Base-by-base conservation (phyloP, 2,329 filamentous ascomycete species). In the Chaetomium globosum region DNA sequence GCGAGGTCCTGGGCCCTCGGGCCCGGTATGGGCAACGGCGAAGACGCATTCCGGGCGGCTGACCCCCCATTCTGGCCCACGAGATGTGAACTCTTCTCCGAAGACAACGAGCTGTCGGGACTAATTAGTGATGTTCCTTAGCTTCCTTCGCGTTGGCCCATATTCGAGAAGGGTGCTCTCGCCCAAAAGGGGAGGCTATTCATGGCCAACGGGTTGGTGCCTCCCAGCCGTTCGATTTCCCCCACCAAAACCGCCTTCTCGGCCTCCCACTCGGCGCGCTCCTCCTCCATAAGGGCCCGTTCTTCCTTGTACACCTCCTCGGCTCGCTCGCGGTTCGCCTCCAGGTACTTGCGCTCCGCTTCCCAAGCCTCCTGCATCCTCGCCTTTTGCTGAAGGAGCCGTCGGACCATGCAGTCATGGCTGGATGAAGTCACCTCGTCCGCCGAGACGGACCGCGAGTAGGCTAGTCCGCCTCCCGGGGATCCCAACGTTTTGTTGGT, bases 241-340 rank as follows among this genome's bases (percentile, higher is more conserved):
- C 73, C 74, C 39, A 80, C 66, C 70, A 84, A 72, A 51, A 67
- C 71, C 3, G 71, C 71, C 71, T 79, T 82, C 69, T 85, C 81
- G 16, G 74, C 73, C 26, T 80, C 74, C 82, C 82, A 85, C 13
- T 77, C 73, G 19, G 78, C 72, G 21, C 80, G 78, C 66, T 84
- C 80, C 48, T 82, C 80, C 59, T 84, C 81, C 80, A 85, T 84
- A 63, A 85, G 77, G 58, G 76, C 76, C 8, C 82, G 80, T 70
- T 85, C 83, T 69, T 84, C 82, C 67, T 80, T 80, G 70, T 85
- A 85, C n/a, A 85, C 80, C 71, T 83, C 81, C 69, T 85, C 83
- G 4, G 81, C 83, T 16, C 82, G 80, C 54, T 80, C 79, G 12
- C 83, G 80, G 67, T 82, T 84, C 7, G 82, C 82, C 70, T 85